A percentile compares a stretch with the other conserved stretches of the same genome.
Evolutionary conservation across 2,329 filamentous ascomycete species (phyloP).

Genomic region (Colletotrichum lindemuthianum): DNA sequence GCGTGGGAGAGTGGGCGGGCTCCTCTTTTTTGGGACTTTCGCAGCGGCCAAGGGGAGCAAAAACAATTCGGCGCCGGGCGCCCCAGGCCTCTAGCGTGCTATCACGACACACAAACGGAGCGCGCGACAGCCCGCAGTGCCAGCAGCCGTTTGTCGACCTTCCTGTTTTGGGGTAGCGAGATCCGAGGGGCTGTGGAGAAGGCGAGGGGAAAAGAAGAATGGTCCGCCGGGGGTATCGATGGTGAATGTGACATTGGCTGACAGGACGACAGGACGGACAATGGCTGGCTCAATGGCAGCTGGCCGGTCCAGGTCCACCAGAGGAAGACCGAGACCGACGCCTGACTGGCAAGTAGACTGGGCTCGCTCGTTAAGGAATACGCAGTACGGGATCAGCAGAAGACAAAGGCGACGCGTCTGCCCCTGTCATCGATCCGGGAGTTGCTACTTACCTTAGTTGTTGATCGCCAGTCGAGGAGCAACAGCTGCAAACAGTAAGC

Average conservation of each 20-base stretch:
- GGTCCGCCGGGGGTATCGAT: conserved; percentile 27
- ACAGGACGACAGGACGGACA: conserved; percentile 4
- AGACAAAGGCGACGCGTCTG: conserved; percentile 19
- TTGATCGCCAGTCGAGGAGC: conserved; percentile 6
- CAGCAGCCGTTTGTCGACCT: conserved; percentile 34
- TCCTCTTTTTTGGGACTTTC: conserved; percentile 10
- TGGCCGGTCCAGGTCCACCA: conserved; percentile 14
- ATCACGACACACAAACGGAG: conserved; percentile 33
- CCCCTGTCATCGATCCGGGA: conserved; percentile 30
- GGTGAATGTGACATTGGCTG: conserved; percentile 20
- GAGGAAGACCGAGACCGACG: too few species aligned
- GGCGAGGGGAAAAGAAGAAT: conserved; percentile 30
- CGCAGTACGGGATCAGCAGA: conserved; percentile 14
- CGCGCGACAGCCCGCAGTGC: conserved; percentile 19
- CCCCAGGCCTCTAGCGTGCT: conserved; percentile 22
- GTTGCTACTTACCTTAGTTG: conserved; percentile 1
- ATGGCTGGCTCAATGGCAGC: background rate
- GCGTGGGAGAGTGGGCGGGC: conserved; percentile 6
- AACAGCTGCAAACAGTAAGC: conserved; percentile 8
- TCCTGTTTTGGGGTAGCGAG: conserved; percentile 36
- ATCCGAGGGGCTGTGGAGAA: conserved; percentile 34
- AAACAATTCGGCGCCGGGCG: conserved; percentile 10
- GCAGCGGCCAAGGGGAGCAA: conserved; percentile 17
- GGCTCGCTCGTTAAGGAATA: background rate
- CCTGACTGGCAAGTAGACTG: too few species aligned